Evolutionary conservation across 768 basidiomycete genomes (phyloP).

Genomic region (Pleurotus tuber-regium): DNA sequence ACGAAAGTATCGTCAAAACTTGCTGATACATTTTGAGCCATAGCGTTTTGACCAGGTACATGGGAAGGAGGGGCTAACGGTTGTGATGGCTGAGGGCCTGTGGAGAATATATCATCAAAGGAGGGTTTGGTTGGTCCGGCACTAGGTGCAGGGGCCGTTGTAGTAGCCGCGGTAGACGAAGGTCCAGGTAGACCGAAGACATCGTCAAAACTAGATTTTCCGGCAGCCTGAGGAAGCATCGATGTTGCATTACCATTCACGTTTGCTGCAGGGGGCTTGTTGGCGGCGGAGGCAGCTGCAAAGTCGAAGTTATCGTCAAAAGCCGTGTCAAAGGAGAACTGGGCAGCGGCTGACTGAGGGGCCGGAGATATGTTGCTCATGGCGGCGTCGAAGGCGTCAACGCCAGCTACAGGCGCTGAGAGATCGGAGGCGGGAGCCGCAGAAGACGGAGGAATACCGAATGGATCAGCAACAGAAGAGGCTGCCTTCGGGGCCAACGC

Average conservation of each 20-base stretch:
- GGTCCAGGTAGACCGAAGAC: conserved; percentile 22
- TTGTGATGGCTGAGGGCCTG: conserved; percentile 2
- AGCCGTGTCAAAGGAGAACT: conserved; percentile 59
- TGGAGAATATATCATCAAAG: conserved; percentile 52
- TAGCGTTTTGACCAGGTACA: conserved; percentile 7
- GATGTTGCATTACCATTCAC: conserved; percentile 15
- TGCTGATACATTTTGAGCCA: conserved; percentile 1
- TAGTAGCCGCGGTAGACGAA: conserved; percentile 5
- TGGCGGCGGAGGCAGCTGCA: conserved; percentile 32
- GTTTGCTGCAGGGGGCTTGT: conserved; percentile 26
- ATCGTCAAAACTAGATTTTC: conserved; percentile 30
- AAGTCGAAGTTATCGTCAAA: too few relatives aligned
- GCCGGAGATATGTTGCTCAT: conserved; percentile 51
- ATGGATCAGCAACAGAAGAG: conserved; percentile 20
- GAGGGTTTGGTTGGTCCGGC: conserved; percentile 17
- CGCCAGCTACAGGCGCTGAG: conserved; percentile 35
- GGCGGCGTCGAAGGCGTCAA: conserved; percentile 75
- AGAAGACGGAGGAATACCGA: conserved; percentile 11
- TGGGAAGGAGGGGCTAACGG: not conserved
- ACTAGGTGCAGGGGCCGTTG: not conserved
- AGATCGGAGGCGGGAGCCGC: conserved; percentile 12
- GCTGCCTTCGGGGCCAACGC: conserved; percentile 18
- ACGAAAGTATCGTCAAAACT: conserved; percentile 61
- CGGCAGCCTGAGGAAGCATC: conserved; percentile 1
- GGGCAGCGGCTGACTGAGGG: conserved; percentile 29